Conservation (phyloP, 805 yeast species). For the Henningerozyma blattae region DNA sequence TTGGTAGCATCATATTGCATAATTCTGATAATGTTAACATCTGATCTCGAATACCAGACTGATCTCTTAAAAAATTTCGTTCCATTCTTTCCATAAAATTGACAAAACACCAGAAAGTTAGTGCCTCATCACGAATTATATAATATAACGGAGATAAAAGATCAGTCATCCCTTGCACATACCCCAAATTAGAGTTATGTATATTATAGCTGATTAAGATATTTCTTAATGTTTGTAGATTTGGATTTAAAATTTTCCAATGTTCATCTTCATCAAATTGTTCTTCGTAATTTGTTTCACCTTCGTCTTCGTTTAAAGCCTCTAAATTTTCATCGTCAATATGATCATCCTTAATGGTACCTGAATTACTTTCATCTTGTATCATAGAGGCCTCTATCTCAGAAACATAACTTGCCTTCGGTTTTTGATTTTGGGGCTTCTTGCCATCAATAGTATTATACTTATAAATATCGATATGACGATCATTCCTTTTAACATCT, state of each 20-base stretch:
- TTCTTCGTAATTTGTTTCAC: constrained; percentile 26
- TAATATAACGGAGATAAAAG: constrained; percentile 75
- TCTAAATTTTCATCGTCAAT: constrained; percentile 21
- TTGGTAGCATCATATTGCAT: constrained; percentile 84
- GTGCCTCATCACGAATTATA: constrained; percentile 51
- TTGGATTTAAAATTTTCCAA: constrained; percentile 60
- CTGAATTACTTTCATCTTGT: no score
- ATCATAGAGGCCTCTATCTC: no score
- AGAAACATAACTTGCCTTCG: no score
- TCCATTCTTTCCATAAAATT: constrained; percentile 92
- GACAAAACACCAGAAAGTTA: constrained; percentile 82
- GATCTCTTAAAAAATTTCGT: constrained; percentile 82
- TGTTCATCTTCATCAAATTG: constrained; percentile 32
- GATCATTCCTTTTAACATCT: constrained; percentile 85
- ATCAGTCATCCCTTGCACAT: constrained; percentile 98
- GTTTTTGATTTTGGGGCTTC: constrained; percentile 25
- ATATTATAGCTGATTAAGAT: constrained; percentile 80
- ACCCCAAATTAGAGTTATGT: constrained; percentile 73
- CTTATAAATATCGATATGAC: constrained; percentile 56
- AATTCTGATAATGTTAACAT: constrained; percentile 73
- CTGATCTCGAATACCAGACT: constrained; percentile 86
- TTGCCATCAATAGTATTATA: constrained; percentile 28
- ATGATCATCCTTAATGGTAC: constrained; percentile 10
- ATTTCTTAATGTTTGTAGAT: constrained; percentile 59
- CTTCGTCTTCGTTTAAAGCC: constrained; percentile 16